Conservation (phyloP, 306 rosid genomes). For the Rosa rugosa region DNA sequence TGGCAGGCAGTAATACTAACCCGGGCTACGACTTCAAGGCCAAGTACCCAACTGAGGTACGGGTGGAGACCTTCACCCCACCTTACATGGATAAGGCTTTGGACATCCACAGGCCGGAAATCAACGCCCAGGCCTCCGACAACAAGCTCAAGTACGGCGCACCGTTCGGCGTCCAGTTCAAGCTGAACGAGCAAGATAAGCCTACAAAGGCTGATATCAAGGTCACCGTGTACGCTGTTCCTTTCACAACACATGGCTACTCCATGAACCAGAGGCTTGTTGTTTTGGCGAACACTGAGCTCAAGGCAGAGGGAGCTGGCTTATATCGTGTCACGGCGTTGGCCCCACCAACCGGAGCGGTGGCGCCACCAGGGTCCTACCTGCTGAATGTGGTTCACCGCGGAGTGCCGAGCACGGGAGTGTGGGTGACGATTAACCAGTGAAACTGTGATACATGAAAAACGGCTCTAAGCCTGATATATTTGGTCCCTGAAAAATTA, state of each 20-base stretch:
- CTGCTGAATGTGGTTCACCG: conserved; percentile 67
- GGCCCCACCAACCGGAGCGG: conserved; percentile 44
- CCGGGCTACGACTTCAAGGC: conserved; percentile 41
- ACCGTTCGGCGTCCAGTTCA: conserved; percentile 25
- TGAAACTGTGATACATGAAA: not conserved
- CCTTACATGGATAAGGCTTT: conserved; percentile 55
- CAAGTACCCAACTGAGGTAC: conserved; percentile 69
- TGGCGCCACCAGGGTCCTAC: conserved; percentile 83
- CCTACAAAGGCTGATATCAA: conserved; percentile 28
- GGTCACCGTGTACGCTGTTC: conserved; percentile 67
- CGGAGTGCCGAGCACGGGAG: conserved; percentile 64
- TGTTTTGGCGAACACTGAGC: conserved; percentile 17
- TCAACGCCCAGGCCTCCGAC: conserved; percentile 23
- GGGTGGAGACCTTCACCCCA: conserved; percentile 68
- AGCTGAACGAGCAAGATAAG: not conserved
- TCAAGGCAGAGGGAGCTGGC: not conserved
- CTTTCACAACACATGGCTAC: conserved; percentile 88
- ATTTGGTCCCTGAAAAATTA: not conserved
- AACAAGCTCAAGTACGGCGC: not conserved
- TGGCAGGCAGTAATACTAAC: conserved; percentile 84
- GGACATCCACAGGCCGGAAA: conserved; percentile 30
- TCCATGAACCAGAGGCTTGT: conserved; percentile 77
- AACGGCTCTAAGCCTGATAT: not conserved
- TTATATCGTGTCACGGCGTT: not conserved
- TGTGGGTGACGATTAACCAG: conserved; percentile 56